These are phyloP conservation scores for Wickerhamiella kurtzmanii DNA, from an alignment of 805 yeast species.

Conservation along the genomic window DNA sequence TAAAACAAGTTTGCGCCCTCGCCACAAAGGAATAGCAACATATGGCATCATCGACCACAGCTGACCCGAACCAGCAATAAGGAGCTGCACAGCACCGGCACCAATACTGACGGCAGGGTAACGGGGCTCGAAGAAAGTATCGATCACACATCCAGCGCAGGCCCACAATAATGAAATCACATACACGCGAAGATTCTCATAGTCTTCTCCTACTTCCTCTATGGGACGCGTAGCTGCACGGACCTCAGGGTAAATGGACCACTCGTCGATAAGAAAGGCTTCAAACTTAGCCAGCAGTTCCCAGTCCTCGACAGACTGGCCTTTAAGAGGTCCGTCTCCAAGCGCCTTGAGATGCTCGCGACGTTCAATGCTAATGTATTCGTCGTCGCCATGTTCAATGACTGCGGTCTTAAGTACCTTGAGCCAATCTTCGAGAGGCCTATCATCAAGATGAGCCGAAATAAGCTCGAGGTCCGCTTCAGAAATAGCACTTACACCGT, in stretches of 20 bases:
- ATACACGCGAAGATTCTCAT: constrained; percentile 42
- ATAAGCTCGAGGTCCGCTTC: constrained; percentile 11
- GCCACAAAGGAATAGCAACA: constrained; percentile 3
- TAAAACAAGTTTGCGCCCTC: constrained; percentile 18
- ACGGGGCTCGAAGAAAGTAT: constrained; percentile 46
- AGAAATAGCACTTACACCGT: not conserved
- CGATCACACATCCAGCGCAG: constrained; percentile 42
- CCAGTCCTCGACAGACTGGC: constrained; percentile 12
- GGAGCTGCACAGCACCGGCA: constrained; percentile 41
- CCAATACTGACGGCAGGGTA: constrained; percentile 40
- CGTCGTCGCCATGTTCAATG: constrained; percentile 33
- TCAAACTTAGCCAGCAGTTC: constrained; percentile 23
- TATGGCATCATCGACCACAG: constrained; percentile 22
- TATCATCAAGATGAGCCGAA: constrained; percentile 18
- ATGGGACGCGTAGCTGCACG: constrained; percentile 40
- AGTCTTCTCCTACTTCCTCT: constrained; percentile 33
- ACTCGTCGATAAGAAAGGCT: constrained; percentile 31
- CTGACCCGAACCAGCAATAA: constrained; percentile 48
- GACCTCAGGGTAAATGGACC: constrained; percentile 51
- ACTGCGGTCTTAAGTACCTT: constrained; percentile 30
- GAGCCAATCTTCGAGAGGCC: constrained; percentile 28
- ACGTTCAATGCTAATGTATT: not conserved
- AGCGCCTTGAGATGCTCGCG: not conserved
- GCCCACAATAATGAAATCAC: constrained; percentile 39
- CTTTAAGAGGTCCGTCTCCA: not conserved